Base-by-base conservation (phyloP, 192 early-diverging fungal species). In the Rhizophlyctis rosea region DNA sequence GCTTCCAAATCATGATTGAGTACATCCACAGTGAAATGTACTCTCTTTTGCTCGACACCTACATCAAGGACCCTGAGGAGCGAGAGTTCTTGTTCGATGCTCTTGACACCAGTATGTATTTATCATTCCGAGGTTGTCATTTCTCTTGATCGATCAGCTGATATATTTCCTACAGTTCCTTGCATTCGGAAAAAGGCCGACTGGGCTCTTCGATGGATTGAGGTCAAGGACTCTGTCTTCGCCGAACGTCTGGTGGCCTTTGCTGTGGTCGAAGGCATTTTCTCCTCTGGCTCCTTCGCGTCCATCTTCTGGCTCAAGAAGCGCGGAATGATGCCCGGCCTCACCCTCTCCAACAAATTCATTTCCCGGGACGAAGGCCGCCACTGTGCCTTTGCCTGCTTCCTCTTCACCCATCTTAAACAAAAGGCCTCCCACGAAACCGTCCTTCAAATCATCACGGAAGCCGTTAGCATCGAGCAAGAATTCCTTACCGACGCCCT, bases 281-380 rank as follows among this genome's bases (percentile, higher is more conserved):
- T 98, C 83, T 98, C 96, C 79, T 94, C 90, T 62, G 96, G 94
- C 13, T 87, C 96, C 18, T 98, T 98, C 74, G 94, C 96, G 1
- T 85, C 96, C 27, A 98, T 98, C 81, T 98, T 98, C 70, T 98
- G 94, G 94, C 90, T 98, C 72, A 98, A 97, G 89, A 98, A 98
- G 84, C 90, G 94, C 66, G 96, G 94, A 21, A 74, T 97, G 60
- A 96, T 96, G 94, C 92, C 93, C 34, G 96, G 96, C 24, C 82
- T 98, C 64, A 94, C 96, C 39, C 97, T 98, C 81, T 90, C 89
- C 62, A 98, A 98, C 80, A 93, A 98, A 76, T 83, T 98, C 25
- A 97, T 98, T 74, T 95, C 90, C 27, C 88, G 94, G 34, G 96
- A 98, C 74, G 96, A 98, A 74, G 96, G 94, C 39, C 84, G 97